phyloP scores from a whole-genome alignment of 176 grass and related monocot genomes.

The Carex littledalei region DNA sequence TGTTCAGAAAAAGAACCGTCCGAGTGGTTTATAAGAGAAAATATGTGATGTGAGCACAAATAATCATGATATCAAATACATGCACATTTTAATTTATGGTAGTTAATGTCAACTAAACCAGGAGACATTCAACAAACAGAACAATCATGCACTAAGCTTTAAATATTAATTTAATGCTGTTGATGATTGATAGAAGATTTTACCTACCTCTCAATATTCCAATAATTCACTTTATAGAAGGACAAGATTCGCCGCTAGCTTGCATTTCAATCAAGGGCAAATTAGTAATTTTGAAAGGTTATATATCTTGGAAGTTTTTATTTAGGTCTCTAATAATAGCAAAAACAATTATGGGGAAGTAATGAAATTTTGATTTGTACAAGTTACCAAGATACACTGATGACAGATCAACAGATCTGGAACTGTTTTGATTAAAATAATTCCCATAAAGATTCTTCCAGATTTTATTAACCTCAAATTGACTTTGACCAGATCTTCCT shows the following conservation, averaged over 20 bases:
- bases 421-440: neutral
- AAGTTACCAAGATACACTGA: neutral
- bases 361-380: neutral
- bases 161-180: neutral
- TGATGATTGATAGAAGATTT: neutral
- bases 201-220: neutral
- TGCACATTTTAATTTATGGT: neutral
- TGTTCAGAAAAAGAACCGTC: neutral
- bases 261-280: neutral
- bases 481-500: neutral
- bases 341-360: neutral
- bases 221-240: neutral
- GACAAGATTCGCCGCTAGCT: neutral
- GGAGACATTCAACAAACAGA: neutral
- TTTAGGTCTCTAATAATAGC: neutral
- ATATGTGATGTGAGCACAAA: neutral
- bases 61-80: neutral
- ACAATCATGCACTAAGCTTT: neutral
- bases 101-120: neutral
- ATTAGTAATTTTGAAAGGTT: neutral
- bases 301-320: neutral
- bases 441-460: neutral
- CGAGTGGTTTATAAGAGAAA: neutral
- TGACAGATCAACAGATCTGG: neutral
- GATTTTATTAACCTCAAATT: neutral